Base-by-base conservation (phyloP, 1,139 yeast species). In the Wickerhamomyces sp. region DNA sequence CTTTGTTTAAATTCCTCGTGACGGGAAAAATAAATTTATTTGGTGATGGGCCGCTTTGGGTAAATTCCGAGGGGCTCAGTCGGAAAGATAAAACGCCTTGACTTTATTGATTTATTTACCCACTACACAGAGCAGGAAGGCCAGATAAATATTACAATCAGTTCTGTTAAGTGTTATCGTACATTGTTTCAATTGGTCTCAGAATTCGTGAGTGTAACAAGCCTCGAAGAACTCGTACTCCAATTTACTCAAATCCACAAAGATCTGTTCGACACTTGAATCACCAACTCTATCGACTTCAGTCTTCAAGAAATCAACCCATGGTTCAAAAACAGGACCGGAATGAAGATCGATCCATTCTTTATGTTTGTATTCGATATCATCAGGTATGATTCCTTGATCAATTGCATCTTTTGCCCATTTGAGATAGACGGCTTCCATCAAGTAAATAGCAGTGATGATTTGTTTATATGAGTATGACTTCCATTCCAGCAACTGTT, bases 281-380 rank as follows among this genome's bases (percentile, higher is more conserved):
- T 45, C 28, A 30, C 51, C 18, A 39, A 60, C 66, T 37, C 72
- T 52, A 32, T 69, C 62, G 3, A 72, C 73, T 44, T 73, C 77
- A 3, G 43, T 39, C 29, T 51, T 56, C 32, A 74, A 55, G 39
- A 73, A 72, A 2, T 55, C 41, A 7, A 69, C 70, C 79, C 79
- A 74, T 4, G 43, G 49, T 16, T 61, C 54, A 46, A 75, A 68
- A 20, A 55, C 67, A 11, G 57, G 56, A 18, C 79, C 76, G 45
- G 70, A 61, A 51, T 75, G 75, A 40, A 75, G 52, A 41, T 56
- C 57, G 28, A 73, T 66, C 80, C 79, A 74, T 34, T 69, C 74
- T 35, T 64, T 62, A 40, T 68, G 57, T 44, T 69, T 71, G 58
- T 68, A 71, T 20, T 59, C 59, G 24, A 73, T 55, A 26, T 57